Conservation (phyloP, 2,329 filamentous ascomycete species). For the Alternaria rosae region DNA sequence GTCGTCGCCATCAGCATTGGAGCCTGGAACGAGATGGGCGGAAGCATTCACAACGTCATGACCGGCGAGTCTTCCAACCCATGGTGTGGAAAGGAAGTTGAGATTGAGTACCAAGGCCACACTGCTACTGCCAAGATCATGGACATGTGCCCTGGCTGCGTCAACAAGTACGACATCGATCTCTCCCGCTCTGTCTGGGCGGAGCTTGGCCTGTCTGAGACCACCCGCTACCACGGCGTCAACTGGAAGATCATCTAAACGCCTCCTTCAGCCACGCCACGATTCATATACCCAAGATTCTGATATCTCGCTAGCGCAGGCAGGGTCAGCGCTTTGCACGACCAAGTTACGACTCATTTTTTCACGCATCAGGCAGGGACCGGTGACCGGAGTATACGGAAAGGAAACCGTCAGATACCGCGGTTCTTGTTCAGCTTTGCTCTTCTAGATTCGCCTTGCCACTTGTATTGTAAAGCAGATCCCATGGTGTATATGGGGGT, state of each 20-base stretch:
- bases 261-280: slow-evolving; percentile 22
- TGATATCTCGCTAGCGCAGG: slow-evolving; percentile 46
- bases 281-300: slow-evolving; percentile 42
- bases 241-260: slow-evolving; percentile 36
- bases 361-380: slow-evolving; percentile 35
- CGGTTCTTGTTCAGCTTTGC: slow-evolving; percentile 19
- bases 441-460: slow-evolving; percentile 14
- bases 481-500: slow-evolving; percentile 34
- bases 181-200: slow-evolving; percentile 42
- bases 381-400: slow-evolving; percentile 28
- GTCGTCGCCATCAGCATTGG: slow-evolving; percentile 40
- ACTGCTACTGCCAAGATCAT: slow-evolving; percentile 37
- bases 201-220: slow-evolving; percentile 30
- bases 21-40: slow-evolving; percentile 31
- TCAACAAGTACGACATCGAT: slow-evolving; percentile 35
- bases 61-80: slow-evolving; percentile 44
- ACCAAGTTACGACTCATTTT: slow-evolving; percentile 41
- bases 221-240: slow-evolving; percentile 34
- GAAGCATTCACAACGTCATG: slow-evolving; percentile 38
- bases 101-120: slow-evolving; percentile 42
- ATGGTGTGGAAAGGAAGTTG: slow-evolving; percentile 46
- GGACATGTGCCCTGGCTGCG: slow-evolving; percentile 48
- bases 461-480: slow-evolving; percentile 11
- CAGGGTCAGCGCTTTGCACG: slow-evolving; percentile 52
- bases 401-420: slow-evolving; percentile 12